These are phyloP conservation scores for Hypomyces rosellus DNA, from an alignment of 2,329 filamentous ascomycete genomes.

Conservation along the genomic window DNA sequence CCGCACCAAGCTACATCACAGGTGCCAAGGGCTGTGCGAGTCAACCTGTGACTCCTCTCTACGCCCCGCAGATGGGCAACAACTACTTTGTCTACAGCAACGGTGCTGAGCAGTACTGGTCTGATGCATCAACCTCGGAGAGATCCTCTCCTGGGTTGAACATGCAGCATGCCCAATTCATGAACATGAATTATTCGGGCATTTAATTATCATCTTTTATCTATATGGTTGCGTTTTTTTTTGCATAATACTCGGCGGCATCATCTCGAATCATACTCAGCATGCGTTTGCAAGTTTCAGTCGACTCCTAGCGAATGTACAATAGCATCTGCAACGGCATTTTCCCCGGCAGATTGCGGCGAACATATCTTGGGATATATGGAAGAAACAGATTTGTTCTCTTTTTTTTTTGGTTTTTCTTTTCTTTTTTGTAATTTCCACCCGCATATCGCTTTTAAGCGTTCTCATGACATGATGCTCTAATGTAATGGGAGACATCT, in stretches of 20 bases:
- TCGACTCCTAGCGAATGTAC: background rate
- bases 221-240: background rate
- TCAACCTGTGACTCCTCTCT: constrained; percentile 45
- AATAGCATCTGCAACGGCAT: background rate
- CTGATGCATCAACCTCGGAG: constrained; percentile 34
- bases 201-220: background rate
- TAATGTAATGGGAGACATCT: constrained; percentile 5
- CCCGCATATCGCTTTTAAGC: background rate
- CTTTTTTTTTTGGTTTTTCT: background rate
- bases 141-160: constrained; percentile 28
- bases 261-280: background rate
- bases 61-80: constrained; percentile 36
- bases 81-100: constrained; percentile 34
- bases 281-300: background rate
- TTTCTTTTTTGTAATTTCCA: constrained; percentile 2
- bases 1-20: constrained; percentile 42
- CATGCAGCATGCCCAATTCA: constrained; percentile 27
- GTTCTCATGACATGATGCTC: background rate
- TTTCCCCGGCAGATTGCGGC: background rate
- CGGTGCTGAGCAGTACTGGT: constrained; percentile 47
- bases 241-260: background rate
- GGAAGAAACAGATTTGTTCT: background rate
- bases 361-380: background rate
- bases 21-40: constrained; percentile 30
- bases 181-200: constrained; percentile 25